Evolutionary conservation across 805 yeast species (phyloP).

Genomic region (Grigorovia transvaalensis): DNA sequence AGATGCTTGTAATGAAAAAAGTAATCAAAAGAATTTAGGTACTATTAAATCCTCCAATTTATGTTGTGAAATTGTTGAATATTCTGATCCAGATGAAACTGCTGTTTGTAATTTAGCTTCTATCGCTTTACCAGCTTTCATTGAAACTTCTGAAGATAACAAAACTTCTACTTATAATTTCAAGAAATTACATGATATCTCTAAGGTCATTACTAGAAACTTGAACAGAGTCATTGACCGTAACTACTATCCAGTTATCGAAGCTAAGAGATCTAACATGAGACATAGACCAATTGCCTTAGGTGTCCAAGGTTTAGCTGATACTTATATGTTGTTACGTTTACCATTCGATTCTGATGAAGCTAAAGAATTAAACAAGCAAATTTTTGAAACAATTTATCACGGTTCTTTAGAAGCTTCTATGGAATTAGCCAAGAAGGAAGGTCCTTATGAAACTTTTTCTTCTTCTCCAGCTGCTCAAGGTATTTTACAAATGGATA

Average conservation of each 20-base stretch:
- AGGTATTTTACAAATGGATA: constrained; percentile 76
- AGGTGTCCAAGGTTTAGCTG: constrained; percentile 97
- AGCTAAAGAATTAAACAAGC: constrained; percentile 66
- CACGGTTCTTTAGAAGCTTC: constrained; percentile 90
- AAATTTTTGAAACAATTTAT: constrained; percentile 90
- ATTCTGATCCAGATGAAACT: constrained; percentile 82
- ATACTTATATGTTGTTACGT: constrained; percentile 68
- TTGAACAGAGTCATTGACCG: constrained; percentile 77
- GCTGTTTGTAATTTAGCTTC: constrained; percentile 96
- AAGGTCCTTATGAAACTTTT: constrained; percentile 65
- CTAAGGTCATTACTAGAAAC: constrained; percentile 70
- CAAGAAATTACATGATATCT: constrained; percentile 58
- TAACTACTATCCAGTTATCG: constrained; percentile 73
- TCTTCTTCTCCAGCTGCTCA: constrained; percentile 84
- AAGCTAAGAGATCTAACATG: constrained; percentile 65
- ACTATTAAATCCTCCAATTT: constrained; percentile 85
- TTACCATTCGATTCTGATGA: constrained; percentile 77
- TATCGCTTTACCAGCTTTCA: constrained; percentile 73
- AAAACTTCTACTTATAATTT: constrained; percentile 53
- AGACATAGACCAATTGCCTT: constrained; percentile 89
- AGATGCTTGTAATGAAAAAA: constrained; percentile 79
- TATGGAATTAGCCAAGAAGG: constrained; percentile 57
- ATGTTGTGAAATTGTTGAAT: constrained; percentile 91
- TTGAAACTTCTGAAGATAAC: constrained; percentile 38
- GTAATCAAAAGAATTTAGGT: constrained; percentile 88